Conservation (phyloP, 179 eudicot species). For the Patellifolia procumbens region DNA sequence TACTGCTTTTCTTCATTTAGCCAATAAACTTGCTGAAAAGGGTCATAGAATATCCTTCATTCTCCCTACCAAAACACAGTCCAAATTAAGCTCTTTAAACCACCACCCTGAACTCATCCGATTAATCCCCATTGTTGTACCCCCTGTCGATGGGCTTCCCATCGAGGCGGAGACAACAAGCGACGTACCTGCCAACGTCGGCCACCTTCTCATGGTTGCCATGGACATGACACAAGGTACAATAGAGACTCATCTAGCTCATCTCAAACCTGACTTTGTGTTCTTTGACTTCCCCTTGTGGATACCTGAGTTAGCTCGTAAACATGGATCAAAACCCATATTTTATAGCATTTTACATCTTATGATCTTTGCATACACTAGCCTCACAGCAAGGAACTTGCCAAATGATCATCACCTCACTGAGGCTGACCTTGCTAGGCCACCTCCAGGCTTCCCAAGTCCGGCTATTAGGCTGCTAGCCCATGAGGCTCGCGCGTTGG, state of each 20-base stretch:
- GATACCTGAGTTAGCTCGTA: constrained; percentile 16
- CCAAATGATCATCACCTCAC: background rate
- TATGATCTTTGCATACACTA: background rate
- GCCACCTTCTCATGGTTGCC: constrained; percentile 31
- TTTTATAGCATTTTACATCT: too few species aligned
- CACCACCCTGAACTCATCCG: constrained; percentile 42
- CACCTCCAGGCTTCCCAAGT: constrained; percentile 20
- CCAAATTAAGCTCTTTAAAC: too few species aligned
- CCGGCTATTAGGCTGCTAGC: background rate
- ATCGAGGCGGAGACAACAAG: constrained; percentile 45
- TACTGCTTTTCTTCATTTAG: too few species aligned
- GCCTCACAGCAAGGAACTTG: background rate
- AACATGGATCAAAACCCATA: constrained; percentile 19
- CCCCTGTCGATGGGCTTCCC: constrained; percentile 44
- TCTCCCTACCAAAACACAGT: constrained; percentile 34
- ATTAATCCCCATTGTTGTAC: constrained; percentile 38
- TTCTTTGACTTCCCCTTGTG: constrained; percentile 20
- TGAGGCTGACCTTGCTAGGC: background rate
- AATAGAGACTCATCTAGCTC: constrained; percentile 4
- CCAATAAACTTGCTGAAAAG: constrained; percentile 49
- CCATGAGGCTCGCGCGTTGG: constrained; percentile 11
- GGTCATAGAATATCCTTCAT: constrained; percentile 41
- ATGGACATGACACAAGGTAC: constrained; percentile 18
- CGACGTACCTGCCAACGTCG: constrained; percentile 21
- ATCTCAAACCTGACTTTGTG: constrained; percentile 10